Evolutionary conservation across 2,329 filamentous ascomycete genomes (phyloP).

Genomic region (Aspergillus hiratsukae): DNA sequence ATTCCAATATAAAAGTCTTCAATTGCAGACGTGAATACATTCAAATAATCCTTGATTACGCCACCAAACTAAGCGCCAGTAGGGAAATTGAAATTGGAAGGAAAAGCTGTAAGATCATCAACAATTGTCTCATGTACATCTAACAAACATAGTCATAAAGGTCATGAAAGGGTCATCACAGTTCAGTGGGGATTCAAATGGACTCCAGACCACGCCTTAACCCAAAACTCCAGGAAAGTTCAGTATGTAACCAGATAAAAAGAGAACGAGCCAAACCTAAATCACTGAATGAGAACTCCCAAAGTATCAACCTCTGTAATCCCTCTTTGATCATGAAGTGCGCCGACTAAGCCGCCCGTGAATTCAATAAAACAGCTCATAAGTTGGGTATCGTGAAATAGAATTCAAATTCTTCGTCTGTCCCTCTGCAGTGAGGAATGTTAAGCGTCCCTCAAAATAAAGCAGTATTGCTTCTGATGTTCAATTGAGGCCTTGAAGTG

Average conservation of each 20-base stretch:
- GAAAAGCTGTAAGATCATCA: conserved; percentile 27
- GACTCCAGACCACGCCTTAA: conserved; percentile 18
- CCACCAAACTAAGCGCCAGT: conserved; percentile 17
- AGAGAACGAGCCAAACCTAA: neutral
- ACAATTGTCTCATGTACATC: conserved; percentile 38
- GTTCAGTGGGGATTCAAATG: conserved; percentile 23
- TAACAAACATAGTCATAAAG: conserved; percentile 35
- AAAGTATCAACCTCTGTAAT: neutral
- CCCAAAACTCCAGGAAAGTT: conserved; percentile 26
- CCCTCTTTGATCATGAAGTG: neutral
- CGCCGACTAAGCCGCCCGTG: neutral
- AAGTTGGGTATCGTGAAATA: neutral
- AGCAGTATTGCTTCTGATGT: conserved; percentile 29
- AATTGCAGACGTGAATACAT: neutral
- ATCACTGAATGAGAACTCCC: neutral
- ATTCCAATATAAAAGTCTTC: neutral
- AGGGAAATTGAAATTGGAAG: conserved; percentile 15
- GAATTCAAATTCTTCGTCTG: neutral
- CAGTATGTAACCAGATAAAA: neutral
- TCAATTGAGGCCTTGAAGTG: conserved; percentile 28
- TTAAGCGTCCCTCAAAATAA: conserved; percentile 23
- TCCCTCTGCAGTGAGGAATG: neutral
- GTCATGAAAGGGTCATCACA: conserved; percentile 32
- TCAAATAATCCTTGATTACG: conserved; percentile 6
- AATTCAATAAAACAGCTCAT: neutral